These are phyloP conservation scores for Ceratocystis cacaofunesta DNA, from an alignment of 2,329 filamentous ascomycete species.

Conservation along the genomic window DNA sequence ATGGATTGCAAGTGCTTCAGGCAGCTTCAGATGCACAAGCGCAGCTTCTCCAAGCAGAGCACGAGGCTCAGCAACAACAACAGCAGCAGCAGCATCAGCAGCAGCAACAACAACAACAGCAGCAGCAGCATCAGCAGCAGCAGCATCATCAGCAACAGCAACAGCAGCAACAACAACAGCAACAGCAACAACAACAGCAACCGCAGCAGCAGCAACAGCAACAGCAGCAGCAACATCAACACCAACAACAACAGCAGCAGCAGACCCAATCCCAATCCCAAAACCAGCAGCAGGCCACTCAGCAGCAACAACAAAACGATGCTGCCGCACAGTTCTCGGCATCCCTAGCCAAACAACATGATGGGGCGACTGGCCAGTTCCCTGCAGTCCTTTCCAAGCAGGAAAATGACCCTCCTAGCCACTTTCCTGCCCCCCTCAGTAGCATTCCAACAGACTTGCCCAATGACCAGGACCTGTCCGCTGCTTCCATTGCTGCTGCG, in stretches of 20 bases:
- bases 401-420: neutral
- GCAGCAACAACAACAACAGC: slow-evolving; percentile 20
- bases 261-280: neutral
- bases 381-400: neutral
- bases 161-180: slow-evolving; percentile 18
- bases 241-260: slow-evolving; percentile 10
- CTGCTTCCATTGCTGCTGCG: slow-evolving; percentile 12
- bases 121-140: slow-evolving; percentile 17
- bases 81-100: slow-evolving; percentile 14
- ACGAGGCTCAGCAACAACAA: slow-evolving; percentile 19
- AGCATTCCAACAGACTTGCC: slow-evolving; percentile 1
- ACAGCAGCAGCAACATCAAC: slow-evolving; percentile 14
- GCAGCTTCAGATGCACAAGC: slow-evolving; percentile 32
- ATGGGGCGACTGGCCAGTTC: neutral
- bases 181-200: slow-evolving; percentile 5
- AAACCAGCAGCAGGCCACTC: slow-evolving; percentile 9
- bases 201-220: slow-evolving; percentile 12
- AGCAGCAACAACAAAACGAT: slow-evolving; percentile 16
- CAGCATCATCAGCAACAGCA: slow-evolving; percentile 17
- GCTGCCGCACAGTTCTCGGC: slow-evolving; percentile 14
- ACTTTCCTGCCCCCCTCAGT: neutral
- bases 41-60: slow-evolving; percentile 26
- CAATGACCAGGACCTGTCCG: slow-evolving; percentile 7
- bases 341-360: slow-evolving; percentile 1
- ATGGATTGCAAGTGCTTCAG: slow-evolving; percentile 32